Evolutionary conservation across 2,329 filamentous ascomycete genomes (phyloP).

Genomic region (Pseudopyricularia cyperi): DNA sequence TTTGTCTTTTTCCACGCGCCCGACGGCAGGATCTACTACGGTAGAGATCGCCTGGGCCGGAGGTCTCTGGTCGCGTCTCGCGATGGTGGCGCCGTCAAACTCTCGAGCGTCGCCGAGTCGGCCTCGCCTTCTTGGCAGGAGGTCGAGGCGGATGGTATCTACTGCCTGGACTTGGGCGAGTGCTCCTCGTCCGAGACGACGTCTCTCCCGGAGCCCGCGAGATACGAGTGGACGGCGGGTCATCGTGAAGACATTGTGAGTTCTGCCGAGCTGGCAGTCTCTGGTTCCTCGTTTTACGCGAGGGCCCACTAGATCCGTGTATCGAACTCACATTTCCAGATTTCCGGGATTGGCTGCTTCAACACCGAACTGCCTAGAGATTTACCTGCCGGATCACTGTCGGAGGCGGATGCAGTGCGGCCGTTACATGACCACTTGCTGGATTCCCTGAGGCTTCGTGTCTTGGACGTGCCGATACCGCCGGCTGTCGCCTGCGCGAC

Average conservation of each 20-base stretch:
- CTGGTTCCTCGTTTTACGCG: background rate
- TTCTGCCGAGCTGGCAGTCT: background rate
- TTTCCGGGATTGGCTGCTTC: conserved; percentile 40
- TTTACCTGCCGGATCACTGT: conserved; percentile 14
- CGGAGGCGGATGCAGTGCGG: conserved; percentile 34
- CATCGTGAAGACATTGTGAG: background rate
- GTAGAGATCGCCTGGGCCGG: conserved; percentile 75
- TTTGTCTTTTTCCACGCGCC: conserved; percentile 68
- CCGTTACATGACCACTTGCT: conserved; percentile 40
- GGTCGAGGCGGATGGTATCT: conserved; percentile 74
- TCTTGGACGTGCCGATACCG: conserved; percentile 51
- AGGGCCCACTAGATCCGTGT: background rate
- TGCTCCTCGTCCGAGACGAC: background rate
- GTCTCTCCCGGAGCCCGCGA: background rate
- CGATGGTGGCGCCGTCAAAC: conserved; percentile 32
- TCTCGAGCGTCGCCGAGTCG: conserved; percentile 60
- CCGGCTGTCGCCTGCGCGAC: conserved; percentile 9
- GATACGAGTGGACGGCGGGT: background rate
- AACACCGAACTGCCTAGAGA: conserved; percentile 23
- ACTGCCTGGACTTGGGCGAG: conserved; percentile 45
- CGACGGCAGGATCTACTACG: conserved; percentile 58
- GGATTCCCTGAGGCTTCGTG: conserved; percentile 49
- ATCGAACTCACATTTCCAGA: conserved; percentile 31
- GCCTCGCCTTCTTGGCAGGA: conserved; percentile 51
- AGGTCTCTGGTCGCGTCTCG: conserved; percentile 59